Percentiles rank a stretch among this genome's conserved stretches.
Conservation (phyloP, 331 rosid species). For the Rhamnella rubrinervis region DNA sequence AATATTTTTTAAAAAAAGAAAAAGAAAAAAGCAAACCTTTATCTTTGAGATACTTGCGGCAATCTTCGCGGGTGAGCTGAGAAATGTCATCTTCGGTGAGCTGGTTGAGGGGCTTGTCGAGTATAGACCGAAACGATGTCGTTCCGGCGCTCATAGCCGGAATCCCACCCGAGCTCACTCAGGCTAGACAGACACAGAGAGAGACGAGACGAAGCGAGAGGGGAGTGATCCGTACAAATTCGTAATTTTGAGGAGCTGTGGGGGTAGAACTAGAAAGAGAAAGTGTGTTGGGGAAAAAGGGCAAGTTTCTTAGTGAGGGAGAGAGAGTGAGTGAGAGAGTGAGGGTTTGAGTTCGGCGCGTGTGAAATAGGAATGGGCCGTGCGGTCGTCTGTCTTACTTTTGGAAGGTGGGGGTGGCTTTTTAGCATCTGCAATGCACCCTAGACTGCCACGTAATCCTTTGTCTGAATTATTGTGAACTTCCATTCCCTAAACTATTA, state of each 20-base stretch:
- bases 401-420: slow-evolving; percentile 28
- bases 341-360: slow-evolving; percentile 20
- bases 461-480: slow-evolving; percentile 43
- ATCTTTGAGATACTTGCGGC: slow-evolving; percentile 92
- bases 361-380: slow-evolving; percentile 10
- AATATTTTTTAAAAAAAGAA: too few relatives aligned
- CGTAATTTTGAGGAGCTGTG: slow-evolving; percentile 22
- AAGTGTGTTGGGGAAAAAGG: neutral
- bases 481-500: neutral
- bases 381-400: slow-evolving; percentile 7
- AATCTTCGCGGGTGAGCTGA: slow-evolving; percentile 98
- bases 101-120: slow-evolving; percentile 85
- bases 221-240: slow-evolving; percentile 20
- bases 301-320: neutral
- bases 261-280: slow-evolving; percentile 12
- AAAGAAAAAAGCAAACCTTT: slow-evolving; percentile 52
- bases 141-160: slow-evolving; percentile 65
- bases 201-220: too few relatives aligned
- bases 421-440: slow-evolving; percentile 68
- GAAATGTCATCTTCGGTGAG: slow-evolving; percentile 99
- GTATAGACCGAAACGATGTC: slow-evolving; percentile 70
- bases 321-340: slow-evolving; percentile 9
- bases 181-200: neutral
- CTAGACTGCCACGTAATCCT: slow-evolving; percentile 91
- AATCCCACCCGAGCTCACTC: slow-evolving; percentile 7